Base-by-base conservation (phyloP, 768 basidiomycete genomes). In the Phlebiopsis gigantea region DNA sequence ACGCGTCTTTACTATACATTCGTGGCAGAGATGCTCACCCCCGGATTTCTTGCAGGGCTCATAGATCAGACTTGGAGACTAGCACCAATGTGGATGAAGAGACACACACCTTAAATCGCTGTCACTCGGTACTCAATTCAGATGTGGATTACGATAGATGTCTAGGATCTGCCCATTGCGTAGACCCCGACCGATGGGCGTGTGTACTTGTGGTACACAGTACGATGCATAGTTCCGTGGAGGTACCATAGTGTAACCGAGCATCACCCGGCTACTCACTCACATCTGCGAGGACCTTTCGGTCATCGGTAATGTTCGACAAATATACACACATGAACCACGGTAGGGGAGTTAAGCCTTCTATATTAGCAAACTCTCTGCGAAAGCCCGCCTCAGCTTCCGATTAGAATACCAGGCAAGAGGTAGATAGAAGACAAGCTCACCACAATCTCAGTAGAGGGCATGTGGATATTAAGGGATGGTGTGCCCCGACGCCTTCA, bases 221-320 rank as follows among this genome's bases (percentile, higher is more conserved):
- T 15, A 41, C 29, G 50, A 51, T 51, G 43, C n/a, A 57, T 29
- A 30, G 39, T 57, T 60, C 61, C 60, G 57, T 57, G 57, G 54
- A 47, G 26, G 17, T 59, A 42, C 65, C 64, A 63, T 19, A 31
- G 50, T 60, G 45, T 31, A 43, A 25, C 64, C 65, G 65, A 66
- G 48, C 53, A 63, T 66, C 65, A 63, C 0, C 65, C 65, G 62
- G 17, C 2, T 2, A 19, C 34, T n/a, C 22, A 14, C 29, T 24
- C 47, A 30, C 15, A 19, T 26, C 29, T 29, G 28, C 19, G 28
- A 26, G 47, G n/a, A 26, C 26, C 28, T 5, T 30, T 48, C 47
- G 47, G 47, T 48, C 47, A 30, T 30, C 47, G 46, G 47, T 15
- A 7, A 30, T 15, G 28, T 9, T 4, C 34, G 17, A 39, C 10